A percentile compares a stretch with the other conserved stretches of the same genome.
Evolutionary conservation across 495 filamentous ascomycete species (phyloP).

Genomic region (Penicillium robsamsonii): DNA sequence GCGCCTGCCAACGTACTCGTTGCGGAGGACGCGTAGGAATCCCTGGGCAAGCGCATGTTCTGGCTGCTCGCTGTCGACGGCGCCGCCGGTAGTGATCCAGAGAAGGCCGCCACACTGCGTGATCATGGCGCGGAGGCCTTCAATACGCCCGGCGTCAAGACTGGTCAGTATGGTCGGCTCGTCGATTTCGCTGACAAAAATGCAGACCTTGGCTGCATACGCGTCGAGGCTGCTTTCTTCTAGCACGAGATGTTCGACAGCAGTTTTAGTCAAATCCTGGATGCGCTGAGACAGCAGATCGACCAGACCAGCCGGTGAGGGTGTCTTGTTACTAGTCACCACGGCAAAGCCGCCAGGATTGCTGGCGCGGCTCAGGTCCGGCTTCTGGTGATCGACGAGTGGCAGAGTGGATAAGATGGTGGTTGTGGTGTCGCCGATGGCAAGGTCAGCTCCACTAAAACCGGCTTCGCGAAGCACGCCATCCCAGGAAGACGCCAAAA

Average conservation of each 20-base stretch:
- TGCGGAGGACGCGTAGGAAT: constrained; percentile 22
- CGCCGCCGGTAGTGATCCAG: constrained; percentile 28
- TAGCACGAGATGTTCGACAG: no score
- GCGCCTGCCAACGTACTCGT: constrained; percentile 15
- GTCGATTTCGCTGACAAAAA: constrained; percentile 36
- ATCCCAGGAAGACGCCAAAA: constrained; percentile 1
- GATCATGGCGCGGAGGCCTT: constrained; percentile 13
- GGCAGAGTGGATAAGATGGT: no score
- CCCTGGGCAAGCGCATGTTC: constrained; percentile 12
- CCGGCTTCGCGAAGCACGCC: background rate
- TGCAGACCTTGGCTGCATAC: background rate
- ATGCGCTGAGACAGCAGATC: no score
- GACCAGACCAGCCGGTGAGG: no score
- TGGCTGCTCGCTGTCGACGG: constrained; percentile 12
- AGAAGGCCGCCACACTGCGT: constrained; percentile 12
- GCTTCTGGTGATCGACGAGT: no score
- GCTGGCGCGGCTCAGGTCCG: no score
- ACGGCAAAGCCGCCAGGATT: no score
- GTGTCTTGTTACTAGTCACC: no score
- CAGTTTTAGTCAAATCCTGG: no score
- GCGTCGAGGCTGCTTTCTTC: no score
- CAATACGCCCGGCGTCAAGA: constrained; percentile 10
- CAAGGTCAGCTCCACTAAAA: background rate
- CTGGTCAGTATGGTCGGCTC: constrained; percentile 27
- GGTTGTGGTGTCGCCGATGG: constrained; percentile 10